phyloP scores from a whole-genome alignment of 2,329 filamentous ascomycete species.

The Lasiodiplodia sp. region DNA sequence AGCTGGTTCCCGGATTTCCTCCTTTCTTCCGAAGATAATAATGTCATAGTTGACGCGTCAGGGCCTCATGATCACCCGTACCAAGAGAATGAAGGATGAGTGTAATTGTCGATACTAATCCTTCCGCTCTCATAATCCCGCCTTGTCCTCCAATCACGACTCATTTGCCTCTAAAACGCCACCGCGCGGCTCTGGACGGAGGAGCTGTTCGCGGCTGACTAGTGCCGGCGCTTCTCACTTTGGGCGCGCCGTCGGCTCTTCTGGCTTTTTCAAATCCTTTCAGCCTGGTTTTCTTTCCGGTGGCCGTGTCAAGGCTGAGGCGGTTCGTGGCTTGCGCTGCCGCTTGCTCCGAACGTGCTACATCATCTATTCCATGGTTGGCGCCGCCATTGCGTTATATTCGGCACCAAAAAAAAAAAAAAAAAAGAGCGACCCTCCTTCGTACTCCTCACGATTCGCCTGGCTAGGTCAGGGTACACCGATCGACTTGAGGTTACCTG shows the following conservation, averaged over 20 bases:
- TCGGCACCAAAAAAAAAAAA: neutral
- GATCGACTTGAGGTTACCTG: neutral
- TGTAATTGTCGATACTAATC: constrained; percentile 1
- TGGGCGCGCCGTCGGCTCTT: neutral
- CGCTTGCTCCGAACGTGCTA: constrained; percentile 1
- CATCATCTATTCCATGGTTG: neutral
- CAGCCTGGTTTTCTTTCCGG: constrained; percentile 19
- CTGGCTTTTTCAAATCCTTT: constrained; percentile 4
- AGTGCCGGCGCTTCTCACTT: constrained; percentile 16
- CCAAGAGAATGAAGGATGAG: neutral
- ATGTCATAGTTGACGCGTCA: neutral
- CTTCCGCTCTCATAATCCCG: neutral
- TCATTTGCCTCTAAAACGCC: constrained; percentile 1
- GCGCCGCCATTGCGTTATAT: neutral
- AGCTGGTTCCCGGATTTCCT: neutral
- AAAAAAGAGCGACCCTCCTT: neutral
- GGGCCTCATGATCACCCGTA: neutral
- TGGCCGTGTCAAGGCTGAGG: neutral
- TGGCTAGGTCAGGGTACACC: neutral
- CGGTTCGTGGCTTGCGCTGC: constrained; percentile 11
- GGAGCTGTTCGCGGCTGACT: constrained; percentile 14
- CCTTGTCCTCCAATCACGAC: neutral
- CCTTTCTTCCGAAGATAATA: neutral
- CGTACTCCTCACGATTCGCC: neutral
- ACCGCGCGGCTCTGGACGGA: constrained; percentile 6